Conservation (phyloP, 441 rosid genomes). For the Gossypium trilobum region DNA sequence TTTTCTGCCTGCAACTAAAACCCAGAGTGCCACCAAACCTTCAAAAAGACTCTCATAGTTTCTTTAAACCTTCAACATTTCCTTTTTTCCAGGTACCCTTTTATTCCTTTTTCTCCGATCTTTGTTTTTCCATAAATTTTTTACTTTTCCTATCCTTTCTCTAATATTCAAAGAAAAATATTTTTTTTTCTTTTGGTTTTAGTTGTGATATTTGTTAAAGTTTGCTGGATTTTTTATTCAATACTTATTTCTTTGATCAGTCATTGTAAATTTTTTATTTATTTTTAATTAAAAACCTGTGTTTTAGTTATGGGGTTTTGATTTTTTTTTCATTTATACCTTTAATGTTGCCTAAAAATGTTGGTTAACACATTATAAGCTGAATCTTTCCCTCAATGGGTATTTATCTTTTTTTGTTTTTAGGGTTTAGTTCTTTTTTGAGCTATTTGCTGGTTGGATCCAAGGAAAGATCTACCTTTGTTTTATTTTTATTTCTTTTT, state of each 20-base stretch:
- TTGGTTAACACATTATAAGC: conserved; percentile 12
- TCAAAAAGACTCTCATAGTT: neutral
- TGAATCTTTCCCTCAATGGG: conserved; percentile 18
- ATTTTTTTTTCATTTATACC: neutral
- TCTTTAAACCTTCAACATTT: conserved; percentile 16
- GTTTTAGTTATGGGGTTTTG: neutral
- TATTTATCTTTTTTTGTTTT: conserved; percentile 22
- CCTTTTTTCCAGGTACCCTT: conserved; percentile 20
- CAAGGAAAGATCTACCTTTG: conserved; percentile 15
- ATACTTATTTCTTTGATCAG: conserved; percentile 15
- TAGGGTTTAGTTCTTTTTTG: conserved; percentile 7
- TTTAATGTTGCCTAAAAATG: conserved; percentile 11
- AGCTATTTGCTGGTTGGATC: conserved; percentile 22
- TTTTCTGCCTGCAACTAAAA: neutral
- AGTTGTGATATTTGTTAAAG: neutral
- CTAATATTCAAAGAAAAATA: neutral
- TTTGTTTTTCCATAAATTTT: neutral
- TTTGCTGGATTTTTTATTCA: neutral
- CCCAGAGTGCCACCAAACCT: neutral
- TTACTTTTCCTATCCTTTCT: neutral
- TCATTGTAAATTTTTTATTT: conserved; percentile 10
- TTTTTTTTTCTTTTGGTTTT: neutral
- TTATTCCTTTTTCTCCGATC: conserved; percentile 14
- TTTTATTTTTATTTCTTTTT: neutral
- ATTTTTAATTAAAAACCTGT: neutral